phyloP scores from a whole-genome alignment of 2,329 filamentous ascomycete species.

The Pyrenochaeta sp. region DNA sequence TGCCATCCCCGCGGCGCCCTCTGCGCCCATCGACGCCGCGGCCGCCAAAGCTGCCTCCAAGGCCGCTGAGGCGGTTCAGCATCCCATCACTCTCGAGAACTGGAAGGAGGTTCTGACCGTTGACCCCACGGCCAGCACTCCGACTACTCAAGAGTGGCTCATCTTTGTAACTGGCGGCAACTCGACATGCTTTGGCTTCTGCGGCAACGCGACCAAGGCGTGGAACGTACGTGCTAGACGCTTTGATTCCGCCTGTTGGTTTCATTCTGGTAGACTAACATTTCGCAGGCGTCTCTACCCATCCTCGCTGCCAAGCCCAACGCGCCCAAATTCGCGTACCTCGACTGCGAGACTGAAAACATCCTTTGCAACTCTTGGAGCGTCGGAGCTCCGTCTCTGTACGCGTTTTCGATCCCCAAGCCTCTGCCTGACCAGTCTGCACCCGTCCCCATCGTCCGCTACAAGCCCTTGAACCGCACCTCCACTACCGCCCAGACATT shows the following conservation, averaged over 20 bases:
- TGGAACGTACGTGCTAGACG: slow-evolving; percentile 54
- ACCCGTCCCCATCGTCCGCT: slow-evolving; percentile 69
- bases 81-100: slow-evolving; percentile 70
- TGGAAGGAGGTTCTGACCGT: slow-evolving; percentile 74
- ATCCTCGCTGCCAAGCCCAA: slow-evolving; percentile 68
- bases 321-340: slow-evolving; percentile 70
- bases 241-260: no score
- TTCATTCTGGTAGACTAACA: slow-evolving; percentile 11
- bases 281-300: slow-evolving; percentile 64
- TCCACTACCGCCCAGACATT: slow-evolving; percentile 71
- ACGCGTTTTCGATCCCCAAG: slow-evolving; percentile 68
- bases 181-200: slow-evolving; percentile 79
- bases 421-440: slow-evolving; percentile 69
- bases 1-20: slow-evolving; percentile 52
- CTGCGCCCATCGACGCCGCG: slow-evolving; percentile 53
- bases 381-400: slow-evolving; percentile 68
- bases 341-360: slow-evolving; percentile 78
- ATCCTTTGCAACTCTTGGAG: slow-evolving; percentile 80
- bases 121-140: slow-evolving; percentile 61
- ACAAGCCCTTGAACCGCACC: slow-evolving; percentile 73
- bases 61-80: slow-evolving; percentile 60
- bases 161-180: slow-evolving; percentile 77
- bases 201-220: slow-evolving; percentile 68
- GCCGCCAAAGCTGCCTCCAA: slow-evolving; percentile 61
- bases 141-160: slow-evolving; percentile 77